Conservation (phyloP, 2,329 filamentous ascomycete genomes). For the Graphiopsis chlorocephala region DNA sequence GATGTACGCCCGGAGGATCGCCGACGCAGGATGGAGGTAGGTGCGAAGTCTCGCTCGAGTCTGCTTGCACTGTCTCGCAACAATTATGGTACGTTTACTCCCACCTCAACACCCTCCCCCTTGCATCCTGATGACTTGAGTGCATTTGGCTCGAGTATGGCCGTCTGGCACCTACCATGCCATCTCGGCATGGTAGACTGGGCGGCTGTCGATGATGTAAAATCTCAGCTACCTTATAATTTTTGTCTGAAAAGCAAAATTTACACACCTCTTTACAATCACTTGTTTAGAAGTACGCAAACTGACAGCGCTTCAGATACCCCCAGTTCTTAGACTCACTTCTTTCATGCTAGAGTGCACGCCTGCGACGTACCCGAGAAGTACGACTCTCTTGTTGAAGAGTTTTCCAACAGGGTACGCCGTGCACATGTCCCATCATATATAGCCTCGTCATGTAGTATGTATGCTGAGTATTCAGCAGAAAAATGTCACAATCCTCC, state of each 20-base stretch:
- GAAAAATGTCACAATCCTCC: conserved; percentile 79
- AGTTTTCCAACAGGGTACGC: conserved; percentile 85
- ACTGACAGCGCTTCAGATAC: conserved; percentile 21
- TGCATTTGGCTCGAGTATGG: conserved; percentile 99
- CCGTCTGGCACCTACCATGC: conserved; percentile 59
- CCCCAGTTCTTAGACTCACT: conserved; percentile 4
- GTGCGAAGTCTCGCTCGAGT: conserved; percentile 26
- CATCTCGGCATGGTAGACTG: conserved; percentile 65
- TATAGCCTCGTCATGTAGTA: conserved; percentile 27
- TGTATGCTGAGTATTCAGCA: conserved; percentile 53
- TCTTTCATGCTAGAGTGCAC: conserved; percentile 65
- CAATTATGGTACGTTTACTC: conserved; percentile 36
- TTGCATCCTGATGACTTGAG: conserved; percentile 93
- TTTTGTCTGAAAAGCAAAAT: conserved; percentile 71
- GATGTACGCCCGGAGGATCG: conserved; percentile 91
- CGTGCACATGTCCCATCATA: conserved; percentile 33
- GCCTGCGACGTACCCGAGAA: conserved; percentile 92
- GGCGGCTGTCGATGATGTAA: conserved; percentile 93
- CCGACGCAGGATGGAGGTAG: conserved; percentile 96
- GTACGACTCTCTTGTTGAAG: conserved; percentile 73
- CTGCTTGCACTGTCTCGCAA: conserved; percentile 13
- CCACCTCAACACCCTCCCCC: conserved; percentile 19
- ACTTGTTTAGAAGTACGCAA: conserved; percentile 9
- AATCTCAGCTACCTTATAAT: conserved; percentile 95
- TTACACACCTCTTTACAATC: conserved; percentile 8